Conservation (phyloP, 441 rosid genomes). For the Gossypium schwendimanii region DNA sequence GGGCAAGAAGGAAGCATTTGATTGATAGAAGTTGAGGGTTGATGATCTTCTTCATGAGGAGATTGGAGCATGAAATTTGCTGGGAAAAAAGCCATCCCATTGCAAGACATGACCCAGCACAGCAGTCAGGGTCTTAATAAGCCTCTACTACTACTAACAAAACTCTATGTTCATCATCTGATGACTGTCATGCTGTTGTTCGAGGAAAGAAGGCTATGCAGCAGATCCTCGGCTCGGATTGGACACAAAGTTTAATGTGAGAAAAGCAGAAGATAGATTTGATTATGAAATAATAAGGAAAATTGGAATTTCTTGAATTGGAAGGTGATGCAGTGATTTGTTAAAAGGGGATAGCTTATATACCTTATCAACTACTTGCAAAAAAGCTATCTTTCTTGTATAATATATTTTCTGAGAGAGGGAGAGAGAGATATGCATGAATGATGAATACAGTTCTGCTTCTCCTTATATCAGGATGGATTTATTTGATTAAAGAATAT, state of each 20-base stretch:
- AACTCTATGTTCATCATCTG: not conserved
- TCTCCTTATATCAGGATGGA: constrained; percentile 33
- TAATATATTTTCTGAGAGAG: not conserved
- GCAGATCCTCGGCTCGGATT: not conserved
- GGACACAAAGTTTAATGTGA: not conserved
- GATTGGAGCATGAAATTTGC: constrained; percentile 78
- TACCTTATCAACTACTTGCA: constrained; percentile 34
- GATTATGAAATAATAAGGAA: constrained; percentile 18
- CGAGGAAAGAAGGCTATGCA: not conserved
- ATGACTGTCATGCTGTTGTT: not conserved
- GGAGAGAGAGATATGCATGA: not conserved
- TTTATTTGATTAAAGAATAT: constrained; percentile 2
- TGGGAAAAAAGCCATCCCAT: constrained; percentile 88
- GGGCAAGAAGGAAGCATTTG: constrained; percentile 64
- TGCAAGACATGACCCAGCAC: constrained; percentile 39
- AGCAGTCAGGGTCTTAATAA: constrained; percentile 15
- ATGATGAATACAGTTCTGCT: constrained; percentile 23
- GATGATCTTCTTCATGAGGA: constrained; percentile 58
- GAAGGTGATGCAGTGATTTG: constrained; percentile 18
- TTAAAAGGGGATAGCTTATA: constrained; percentile 32
- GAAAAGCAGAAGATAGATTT: constrained; percentile 14
- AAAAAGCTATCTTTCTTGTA: constrained; percentile 17
- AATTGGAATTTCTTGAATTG: constrained; percentile 13
- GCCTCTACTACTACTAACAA: constrained; percentile 12
- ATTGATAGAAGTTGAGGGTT: constrained; percentile 49